Evolutionary conservation across 192 early-diverging fungal genomes (phyloP).

Genomic region (Lunasporangiospora selenospora): DNA sequence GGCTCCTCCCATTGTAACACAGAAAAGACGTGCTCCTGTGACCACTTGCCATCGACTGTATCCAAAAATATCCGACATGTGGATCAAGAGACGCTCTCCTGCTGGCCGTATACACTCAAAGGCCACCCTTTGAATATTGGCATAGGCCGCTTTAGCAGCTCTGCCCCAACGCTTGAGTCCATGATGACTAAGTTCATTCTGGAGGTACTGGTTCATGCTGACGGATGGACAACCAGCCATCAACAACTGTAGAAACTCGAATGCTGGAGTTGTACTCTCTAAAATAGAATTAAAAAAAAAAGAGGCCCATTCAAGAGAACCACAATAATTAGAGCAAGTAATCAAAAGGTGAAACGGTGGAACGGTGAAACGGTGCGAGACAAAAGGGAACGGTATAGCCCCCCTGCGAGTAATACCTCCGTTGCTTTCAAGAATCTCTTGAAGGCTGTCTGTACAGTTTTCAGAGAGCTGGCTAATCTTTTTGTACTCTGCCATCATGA

Average conservation of each 20-base stretch:
- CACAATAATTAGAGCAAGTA: too few species aligned
- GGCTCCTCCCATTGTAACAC: too few species aligned
- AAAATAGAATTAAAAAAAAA: background rate
- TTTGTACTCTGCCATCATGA: conserved; percentile 20
- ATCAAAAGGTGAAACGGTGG: too few species aligned
- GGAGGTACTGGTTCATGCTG: conserved; percentile 23
- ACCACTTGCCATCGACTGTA: conserved; percentile 31
- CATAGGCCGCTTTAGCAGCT: conserved; percentile 18
- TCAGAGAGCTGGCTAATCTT: conserved; percentile 17
- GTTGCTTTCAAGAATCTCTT: conserved; percentile 10
- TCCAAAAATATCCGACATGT: conserved; percentile 24
- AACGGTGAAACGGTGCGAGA: too few species aligned
- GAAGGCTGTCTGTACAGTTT: conserved; percentile 17
- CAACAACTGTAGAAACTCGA: conserved; percentile 30
- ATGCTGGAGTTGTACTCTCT: conserved; percentile 15
- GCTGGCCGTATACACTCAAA: conserved; percentile 38
- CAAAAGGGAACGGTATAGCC: too few species aligned
- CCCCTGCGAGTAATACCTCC: too few species aligned
- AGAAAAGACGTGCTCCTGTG: too few species aligned
- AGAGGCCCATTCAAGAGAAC: background rate
- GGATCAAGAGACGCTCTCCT: conserved; percentile 27
- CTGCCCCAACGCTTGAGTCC: conserved; percentile 31
- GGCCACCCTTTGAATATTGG: conserved; percentile 25
- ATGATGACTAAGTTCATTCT: conserved; percentile 28
- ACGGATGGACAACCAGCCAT: conserved; percentile 19